Conservation (phyloP, 2,329 filamentous ascomycete genomes). For the Cryoendolithus antarcticus region DNA sequence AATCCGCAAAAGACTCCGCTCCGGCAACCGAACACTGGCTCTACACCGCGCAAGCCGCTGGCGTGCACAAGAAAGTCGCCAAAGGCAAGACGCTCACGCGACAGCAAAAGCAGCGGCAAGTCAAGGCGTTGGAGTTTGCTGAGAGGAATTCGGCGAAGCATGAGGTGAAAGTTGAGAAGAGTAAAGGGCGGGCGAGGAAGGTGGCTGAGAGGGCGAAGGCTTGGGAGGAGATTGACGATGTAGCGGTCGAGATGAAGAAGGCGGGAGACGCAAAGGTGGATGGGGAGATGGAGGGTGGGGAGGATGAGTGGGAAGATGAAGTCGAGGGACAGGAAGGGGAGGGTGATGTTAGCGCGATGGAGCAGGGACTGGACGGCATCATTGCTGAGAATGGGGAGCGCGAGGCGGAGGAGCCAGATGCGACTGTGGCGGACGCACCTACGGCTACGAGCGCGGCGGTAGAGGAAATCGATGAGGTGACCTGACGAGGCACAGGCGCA, state of each 20-base stretch:
- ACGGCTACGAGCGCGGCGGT: no score
- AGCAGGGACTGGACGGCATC: no score
- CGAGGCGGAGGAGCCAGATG: no score
- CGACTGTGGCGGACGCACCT: no score
- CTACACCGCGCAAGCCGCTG: conserved; percentile 56
- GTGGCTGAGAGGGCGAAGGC: conserved; percentile 22
- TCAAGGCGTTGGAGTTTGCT: conserved; percentile 44
- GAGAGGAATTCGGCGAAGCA: conserved; percentile 42
- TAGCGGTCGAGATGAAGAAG: conserved; percentile 7
- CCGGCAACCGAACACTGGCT: conserved; percentile 46
- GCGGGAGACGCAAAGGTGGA: conserved; percentile 1
- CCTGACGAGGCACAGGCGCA: no score
- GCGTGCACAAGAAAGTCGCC: conserved; percentile 51
- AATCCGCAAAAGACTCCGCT: conserved; percentile 37
- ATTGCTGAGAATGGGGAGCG: no score
- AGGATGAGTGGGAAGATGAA: conserved; percentile 3
- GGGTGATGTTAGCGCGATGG: no score
- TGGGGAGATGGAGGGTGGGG: conserved; percentile 2
- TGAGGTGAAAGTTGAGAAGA: conserved; percentile 44
- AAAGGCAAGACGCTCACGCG: conserved; percentile 44
- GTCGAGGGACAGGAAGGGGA: neutral
- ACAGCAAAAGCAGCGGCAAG: conserved; percentile 41
- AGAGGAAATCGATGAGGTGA: no score
- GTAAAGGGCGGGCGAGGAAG: conserved; percentile 34
- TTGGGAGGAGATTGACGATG: conserved; percentile 24